Evolutionary conservation across 2,329 filamentous ascomycete genomes (phyloP).

Genomic region (Fusarium sp.): DNA sequence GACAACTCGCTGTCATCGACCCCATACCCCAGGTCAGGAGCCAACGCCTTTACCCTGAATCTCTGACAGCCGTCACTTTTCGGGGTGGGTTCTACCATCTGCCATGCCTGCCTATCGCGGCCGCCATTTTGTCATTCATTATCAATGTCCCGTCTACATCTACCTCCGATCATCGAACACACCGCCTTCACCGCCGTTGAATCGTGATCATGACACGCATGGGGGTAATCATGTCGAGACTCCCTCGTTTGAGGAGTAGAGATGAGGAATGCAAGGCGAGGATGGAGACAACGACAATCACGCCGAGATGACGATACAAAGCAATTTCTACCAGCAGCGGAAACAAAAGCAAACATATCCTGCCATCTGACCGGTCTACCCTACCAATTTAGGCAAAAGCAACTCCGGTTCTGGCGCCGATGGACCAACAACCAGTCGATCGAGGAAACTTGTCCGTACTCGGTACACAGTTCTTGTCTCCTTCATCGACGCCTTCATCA

Average conservation of each 20-base stretch:
- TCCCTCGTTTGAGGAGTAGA: not conserved
- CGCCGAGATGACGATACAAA: constrained; percentile 27
- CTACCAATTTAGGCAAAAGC: not conserved
- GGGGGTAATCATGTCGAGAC: constrained; percentile 6
- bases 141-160: constrained; percentile 8
- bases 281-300: constrained; percentile 1
- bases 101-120: not conserved
- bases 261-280: constrained; percentile 10
- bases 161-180: constrained; percentile 18
- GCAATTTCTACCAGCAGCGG: constrained; percentile 19
- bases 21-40: not conserved
- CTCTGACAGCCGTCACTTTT: not conserved
- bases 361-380: not conserved
- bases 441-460: not conserved
- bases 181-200: constrained; percentile 30
- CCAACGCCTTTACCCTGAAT: not conserved
- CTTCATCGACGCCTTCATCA: not conserved
- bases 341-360: constrained; percentile 8
- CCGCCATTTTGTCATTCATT: not conserved
- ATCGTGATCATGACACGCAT: not conserved
- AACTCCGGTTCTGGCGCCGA: not conserved
- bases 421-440: constrained; percentile 3
- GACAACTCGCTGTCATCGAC: not conserved
- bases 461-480: not conserved
- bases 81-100: not conserved